These are phyloP conservation scores for Acidiella bohemica DNA, from an alignment of 495 filamentous ascomycete genomes.

Conservation along the genomic window DNA sequence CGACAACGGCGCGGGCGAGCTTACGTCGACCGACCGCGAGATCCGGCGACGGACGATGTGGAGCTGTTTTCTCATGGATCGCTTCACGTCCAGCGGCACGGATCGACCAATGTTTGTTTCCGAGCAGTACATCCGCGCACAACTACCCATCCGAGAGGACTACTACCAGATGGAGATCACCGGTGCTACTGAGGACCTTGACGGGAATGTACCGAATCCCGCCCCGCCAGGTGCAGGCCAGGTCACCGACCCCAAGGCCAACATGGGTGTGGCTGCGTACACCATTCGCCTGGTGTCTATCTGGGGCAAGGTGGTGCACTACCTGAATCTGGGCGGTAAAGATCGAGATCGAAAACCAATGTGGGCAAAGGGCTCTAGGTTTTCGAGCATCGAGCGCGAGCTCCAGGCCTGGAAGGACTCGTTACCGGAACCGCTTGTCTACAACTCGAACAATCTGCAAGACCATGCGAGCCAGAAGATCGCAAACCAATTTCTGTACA, in stretches of 20 bases:
- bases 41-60: conserved; percentile 92
- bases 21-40: conserved; percentile 86
- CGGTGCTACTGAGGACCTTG: conserved; percentile 72
- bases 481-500: conserved; percentile 85
- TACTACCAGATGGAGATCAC: conserved; percentile 86
- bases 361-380: conserved; percentile 71
- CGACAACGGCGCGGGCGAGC: conserved; percentile 39
- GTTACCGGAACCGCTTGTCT: conserved; percentile 56
- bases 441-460: conserved; percentile 71
- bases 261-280: conserved; percentile 91
- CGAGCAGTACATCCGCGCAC: conserved; percentile 77
- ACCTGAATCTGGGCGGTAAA: conserved; percentile 82
- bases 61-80: conserved; percentile 94
- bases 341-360: conserved; percentile 53
- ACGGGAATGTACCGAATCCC: conserved; percentile 57
- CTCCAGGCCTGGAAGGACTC: conserved; percentile 54
- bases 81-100: conserved; percentile 91
- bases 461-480: conserved; percentile 70
- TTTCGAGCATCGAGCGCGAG: conserved; percentile 54
- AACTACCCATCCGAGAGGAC: conserved; percentile 79
- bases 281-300: conserved; percentile 75
- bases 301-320: conserved; percentile 82
- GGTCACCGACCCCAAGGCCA: conserved; percentile 55
- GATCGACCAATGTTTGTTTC: conserved; percentile 85
- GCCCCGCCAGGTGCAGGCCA: conserved; percentile 48